Percentiles rank a stretch among this genome's conserved stretches.
phyloP scores from a whole-genome alignment of 345 rosid genomes.

The Atalantia buxifolia region DNA sequence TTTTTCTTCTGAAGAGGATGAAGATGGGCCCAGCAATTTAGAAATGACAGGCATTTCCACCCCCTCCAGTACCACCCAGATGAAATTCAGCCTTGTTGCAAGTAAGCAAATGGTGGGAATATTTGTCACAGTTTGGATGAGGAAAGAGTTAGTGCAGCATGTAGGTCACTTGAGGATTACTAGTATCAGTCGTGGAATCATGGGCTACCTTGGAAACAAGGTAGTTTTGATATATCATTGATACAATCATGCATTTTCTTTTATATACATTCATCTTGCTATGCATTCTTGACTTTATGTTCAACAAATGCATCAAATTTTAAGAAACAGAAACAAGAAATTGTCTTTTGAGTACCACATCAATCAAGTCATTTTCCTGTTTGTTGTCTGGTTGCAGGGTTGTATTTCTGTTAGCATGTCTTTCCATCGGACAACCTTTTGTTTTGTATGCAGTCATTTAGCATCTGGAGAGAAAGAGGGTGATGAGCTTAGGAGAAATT shows the following conservation, averaged over 20 bases:
- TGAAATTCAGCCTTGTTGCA: conserved; percentile 73
- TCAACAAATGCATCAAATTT: neutral
- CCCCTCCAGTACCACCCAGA: conserved; percentile 26
- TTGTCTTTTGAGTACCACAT: neutral
- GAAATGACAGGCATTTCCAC: conserved; percentile 29
- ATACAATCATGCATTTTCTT: neutral
- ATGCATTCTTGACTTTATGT: neutral
- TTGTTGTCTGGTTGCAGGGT: conserved; percentile 53
- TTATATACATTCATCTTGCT: too few relatives aligned
- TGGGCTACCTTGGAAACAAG: conserved; percentile 96
- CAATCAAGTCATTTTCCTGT: neutral
- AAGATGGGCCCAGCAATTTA: conserved; percentile 39
- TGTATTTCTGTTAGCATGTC: conserved; percentile 88
- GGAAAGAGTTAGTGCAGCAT: conserved; percentile 72
- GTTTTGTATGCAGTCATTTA: conserved; percentile 89
- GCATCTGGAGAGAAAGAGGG: conserved; percentile 99
- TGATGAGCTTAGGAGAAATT: conserved; percentile 81
- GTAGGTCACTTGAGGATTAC: conserved; percentile 78
- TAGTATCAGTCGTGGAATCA: conserved; percentile 70
- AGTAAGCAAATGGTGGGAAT: conserved; percentile 98
- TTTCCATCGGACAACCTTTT: conserved; percentile 79
- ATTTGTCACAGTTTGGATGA: conserved; percentile 85
- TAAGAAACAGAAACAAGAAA: neutral
- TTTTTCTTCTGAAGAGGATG: conserved; percentile 67
- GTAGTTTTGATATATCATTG: conserved; percentile 26